Conservation (phyloP, 345 rosid genomes). For the Eucalyptus cloeziana region DNA sequence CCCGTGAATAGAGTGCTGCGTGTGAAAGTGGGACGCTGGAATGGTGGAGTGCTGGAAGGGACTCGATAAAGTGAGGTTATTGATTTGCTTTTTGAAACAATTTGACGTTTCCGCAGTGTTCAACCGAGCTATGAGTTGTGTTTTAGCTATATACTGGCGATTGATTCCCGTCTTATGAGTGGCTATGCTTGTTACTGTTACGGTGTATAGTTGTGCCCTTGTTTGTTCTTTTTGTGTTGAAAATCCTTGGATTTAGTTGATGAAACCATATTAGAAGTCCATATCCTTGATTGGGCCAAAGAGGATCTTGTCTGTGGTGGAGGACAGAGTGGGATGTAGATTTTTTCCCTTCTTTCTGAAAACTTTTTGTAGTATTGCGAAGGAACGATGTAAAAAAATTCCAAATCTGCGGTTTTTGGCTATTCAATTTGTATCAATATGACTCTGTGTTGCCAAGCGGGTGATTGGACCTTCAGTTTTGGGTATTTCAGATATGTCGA, state of each 20-base stretch:
- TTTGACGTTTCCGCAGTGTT: neutral
- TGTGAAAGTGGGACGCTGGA: neutral
- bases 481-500: constrained; percentile 33
- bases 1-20: neutral
- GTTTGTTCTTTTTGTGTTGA: neutral
- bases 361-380: neutral
- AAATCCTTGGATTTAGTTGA: neutral
- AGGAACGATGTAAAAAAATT: neutral
- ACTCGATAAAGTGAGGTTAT: neutral
- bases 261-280: neutral
- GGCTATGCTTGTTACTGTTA: neutral
- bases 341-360: neutral
- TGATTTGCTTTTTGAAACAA: neutral
- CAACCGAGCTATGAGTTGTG: neutral
- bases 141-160: neutral
- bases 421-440: neutral
- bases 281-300: neutral
- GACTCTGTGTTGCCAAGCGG: neutral
- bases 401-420: neutral
- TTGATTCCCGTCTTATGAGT: neutral
- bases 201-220: neutral
- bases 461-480: neutral
- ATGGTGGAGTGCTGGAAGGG: neutral
- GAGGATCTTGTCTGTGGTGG: neutral
- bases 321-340: neutral